A percentile compares a stretch with the other conserved stretches of the same genome.
These are phyloP conservation scores for Knoxdaviesia proteae DNA, from an alignment of 2,329 filamentous ascomycete genomes.

Conservation along the genomic window DNA sequence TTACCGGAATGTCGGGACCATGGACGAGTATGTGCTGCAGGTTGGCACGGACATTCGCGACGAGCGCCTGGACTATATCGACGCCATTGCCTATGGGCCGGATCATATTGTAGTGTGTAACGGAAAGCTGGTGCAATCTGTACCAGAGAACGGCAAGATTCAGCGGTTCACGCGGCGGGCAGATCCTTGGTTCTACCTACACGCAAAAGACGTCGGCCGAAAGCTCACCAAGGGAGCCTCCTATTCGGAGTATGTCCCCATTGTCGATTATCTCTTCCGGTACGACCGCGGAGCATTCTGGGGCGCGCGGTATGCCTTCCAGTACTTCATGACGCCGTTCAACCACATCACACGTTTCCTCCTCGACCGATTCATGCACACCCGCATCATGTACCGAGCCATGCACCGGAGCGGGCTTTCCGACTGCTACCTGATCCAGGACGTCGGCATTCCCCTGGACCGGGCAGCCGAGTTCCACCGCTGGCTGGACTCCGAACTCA, in stretches of 20 bases:
- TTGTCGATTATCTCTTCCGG: constrained; percentile 48
- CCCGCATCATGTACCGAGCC: constrained; percentile 43
- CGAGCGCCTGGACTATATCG: constrained; percentile 39
- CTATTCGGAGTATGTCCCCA: constrained; percentile 31
- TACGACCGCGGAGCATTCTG: constrained; percentile 53
- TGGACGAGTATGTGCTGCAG: constrained; percentile 16
- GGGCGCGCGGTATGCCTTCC: constrained; percentile 40
- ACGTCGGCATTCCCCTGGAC: constrained; percentile 31
- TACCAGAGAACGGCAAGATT: constrained; percentile 14
- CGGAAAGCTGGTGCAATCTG: constrained; percentile 31
- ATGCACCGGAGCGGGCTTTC: constrained; percentile 39
- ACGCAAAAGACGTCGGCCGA: constrained; percentile 26
- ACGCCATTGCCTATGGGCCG: constrained; percentile 42
- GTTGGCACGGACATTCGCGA: constrained; percentile 22
- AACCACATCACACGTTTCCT: constrained; percentile 39
- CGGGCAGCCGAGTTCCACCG: constrained; percentile 20
- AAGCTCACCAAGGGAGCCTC: constrained; percentile 4
- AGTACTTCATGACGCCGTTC: constrained; percentile 44
- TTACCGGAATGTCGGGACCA: constrained; percentile 25
- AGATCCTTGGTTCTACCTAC: constrained; percentile 59
- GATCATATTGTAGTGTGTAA: constrained; percentile 36
- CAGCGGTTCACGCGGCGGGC: constrained; percentile 31
- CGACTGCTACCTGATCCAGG: constrained; percentile 42
- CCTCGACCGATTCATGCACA: constrained; percentile 42
- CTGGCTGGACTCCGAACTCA: constrained; percentile 23